phyloP scores from a whole-genome alignment of 2,329 filamentous ascomycete species.

The Calonectria pauciramosa region DNA sequence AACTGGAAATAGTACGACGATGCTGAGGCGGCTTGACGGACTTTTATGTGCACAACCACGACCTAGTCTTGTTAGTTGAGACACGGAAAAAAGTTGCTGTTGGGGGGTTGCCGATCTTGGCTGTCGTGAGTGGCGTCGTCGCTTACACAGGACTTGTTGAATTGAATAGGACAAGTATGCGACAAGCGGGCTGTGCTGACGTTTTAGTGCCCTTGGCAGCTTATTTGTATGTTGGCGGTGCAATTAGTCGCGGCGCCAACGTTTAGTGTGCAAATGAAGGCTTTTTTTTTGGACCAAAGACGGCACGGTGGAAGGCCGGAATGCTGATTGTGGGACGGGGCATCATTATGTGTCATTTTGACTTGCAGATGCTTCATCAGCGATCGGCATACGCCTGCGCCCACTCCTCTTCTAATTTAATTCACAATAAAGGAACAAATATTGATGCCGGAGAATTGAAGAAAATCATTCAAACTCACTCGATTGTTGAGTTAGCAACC shows the following conservation, averaged over 20 bases:
- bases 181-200: background rate
- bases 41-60: background rate
- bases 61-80: background rate
- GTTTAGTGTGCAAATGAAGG: background rate
- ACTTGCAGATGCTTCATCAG: background rate
- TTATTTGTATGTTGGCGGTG: background rate
- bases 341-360: background rate
- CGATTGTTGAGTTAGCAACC: too few species aligned
- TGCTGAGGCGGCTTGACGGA: background rate
- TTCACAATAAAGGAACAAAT: too few species aligned
- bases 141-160: background rate
- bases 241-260: background rate
- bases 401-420: too few species aligned
- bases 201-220: background rate
- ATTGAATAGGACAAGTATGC: background rate
- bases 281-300: too few species aligned
- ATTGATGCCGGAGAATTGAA: too few species aligned
- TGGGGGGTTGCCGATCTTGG: background rate
- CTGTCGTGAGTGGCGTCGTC: slow-evolving; percentile 1
- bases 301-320: background rate
- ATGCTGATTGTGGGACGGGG: background rate
- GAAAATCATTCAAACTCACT: too few species aligned
- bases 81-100: background rate
- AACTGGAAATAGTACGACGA: too few species aligned
- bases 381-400: too few species aligned